Conservation (phyloP, 306 rosid genomes). For the Ormosia semicastrata region DNA sequence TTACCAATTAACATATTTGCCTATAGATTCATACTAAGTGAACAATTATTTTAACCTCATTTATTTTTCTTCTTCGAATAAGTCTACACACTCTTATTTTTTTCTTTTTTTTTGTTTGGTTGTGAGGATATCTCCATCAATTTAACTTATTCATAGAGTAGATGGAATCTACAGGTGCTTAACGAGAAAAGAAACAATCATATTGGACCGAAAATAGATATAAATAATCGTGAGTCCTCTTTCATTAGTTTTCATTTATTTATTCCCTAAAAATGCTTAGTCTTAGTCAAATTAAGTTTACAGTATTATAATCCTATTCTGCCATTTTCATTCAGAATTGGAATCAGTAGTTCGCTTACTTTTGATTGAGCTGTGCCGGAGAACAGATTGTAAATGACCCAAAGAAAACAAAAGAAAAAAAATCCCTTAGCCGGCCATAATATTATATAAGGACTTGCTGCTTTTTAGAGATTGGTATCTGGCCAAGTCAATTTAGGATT, state of each 20-base stretch:
- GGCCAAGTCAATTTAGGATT: background rate
- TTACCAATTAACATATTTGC: no score
- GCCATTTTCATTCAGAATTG: background rate
- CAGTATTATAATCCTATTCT: background rate
- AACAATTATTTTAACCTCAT: background rate
- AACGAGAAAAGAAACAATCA: background rate
- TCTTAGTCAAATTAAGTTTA: constrained; percentile 11
- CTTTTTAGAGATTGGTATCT: background rate
- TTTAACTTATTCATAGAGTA: background rate
- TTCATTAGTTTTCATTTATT: background rate
- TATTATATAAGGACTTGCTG: background rate
- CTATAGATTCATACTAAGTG: background rate
- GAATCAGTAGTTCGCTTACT: background rate
- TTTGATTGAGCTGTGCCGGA: background rate
- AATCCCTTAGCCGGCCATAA: background rate
- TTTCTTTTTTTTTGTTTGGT: no score
- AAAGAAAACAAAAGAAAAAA: background rate
- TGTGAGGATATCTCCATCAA: background rate
- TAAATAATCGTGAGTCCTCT: no score
- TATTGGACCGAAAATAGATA: no score
- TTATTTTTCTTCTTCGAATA: no score
- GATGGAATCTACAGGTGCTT: background rate
- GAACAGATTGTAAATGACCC: background rate
- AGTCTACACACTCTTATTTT: no score
- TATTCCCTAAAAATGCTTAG: background rate